Evolutionary conservation across 78 protist species (phyloP), one percentile per base, ranked within the genome.

Genomic region (Emiliania huxleyi): DNA sequence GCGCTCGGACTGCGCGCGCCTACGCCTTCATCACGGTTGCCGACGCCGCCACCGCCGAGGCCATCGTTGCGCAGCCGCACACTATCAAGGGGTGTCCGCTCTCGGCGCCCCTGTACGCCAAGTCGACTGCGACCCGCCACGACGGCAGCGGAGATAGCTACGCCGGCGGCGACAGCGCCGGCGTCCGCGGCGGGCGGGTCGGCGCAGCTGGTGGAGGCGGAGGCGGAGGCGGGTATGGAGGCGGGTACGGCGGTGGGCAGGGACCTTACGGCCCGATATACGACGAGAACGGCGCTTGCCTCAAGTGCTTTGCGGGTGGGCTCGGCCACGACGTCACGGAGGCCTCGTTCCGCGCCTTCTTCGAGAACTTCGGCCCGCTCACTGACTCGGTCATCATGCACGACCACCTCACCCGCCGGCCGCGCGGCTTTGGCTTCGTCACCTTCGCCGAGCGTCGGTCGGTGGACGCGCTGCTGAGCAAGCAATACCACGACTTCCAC

Each of bases 341-440:
- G 83, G 42, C 0, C 22, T 2, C 3, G 23, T 73, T 73, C 83
- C 3, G 2, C 44, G 26, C 1, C 26, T 73, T 26, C 43, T 73
- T 73, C 37, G 83, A 37, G 43, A 42, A 37, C 44, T 73, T 18
- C 18, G 83, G 83, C 1, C 0, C 40, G 43, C 37, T 73, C 29
- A 8, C 44, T 0, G 83, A 73, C 83, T 37, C 29, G 21, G 83
- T 73, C 33, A 37, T 73, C 83, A 73, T 73, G 83, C 0, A 26
- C 23, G 83, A 73, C 44, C 23, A 6, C 44, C 8, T 3, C 33
- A 73, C 83, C 19, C 83, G 44, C 83, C 42, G 44, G 19, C 83
- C 83, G 44, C 83, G 83, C 19, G 83, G 83, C 83, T 73, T 73
- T 37, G 83, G 83, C 12, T 73, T 73, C 23, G 83, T 73, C 83